Evolutionary conservation across 345 rosid species (phyloP).

Genomic region (Populus deltoides): DNA sequence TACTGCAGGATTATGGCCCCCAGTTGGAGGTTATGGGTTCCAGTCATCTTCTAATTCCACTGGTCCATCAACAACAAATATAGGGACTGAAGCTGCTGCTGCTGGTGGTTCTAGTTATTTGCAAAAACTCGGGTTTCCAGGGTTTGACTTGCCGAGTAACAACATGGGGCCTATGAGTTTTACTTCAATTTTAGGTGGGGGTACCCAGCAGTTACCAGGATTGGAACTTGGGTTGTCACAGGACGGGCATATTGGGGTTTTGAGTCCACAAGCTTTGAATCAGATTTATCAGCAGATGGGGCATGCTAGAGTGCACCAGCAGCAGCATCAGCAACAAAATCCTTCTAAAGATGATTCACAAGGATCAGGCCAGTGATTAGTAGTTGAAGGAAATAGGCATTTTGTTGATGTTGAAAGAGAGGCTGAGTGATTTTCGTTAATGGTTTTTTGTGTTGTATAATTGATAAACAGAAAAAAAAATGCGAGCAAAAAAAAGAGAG

Average conservation of each 20-base stretch:
- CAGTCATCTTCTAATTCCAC: slow-evolving; percentile 40
- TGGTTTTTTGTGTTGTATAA: slow-evolving; percentile 48
- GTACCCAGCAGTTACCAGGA: slow-evolving; percentile 70
- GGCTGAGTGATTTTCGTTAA: slow-evolving; percentile 31
- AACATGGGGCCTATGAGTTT: slow-evolving; percentile 74
- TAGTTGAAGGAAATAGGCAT: slow-evolving; percentile 21
- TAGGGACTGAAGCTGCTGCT: slow-evolving; percentile 39
- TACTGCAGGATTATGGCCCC: slow-evolving; percentile 72
- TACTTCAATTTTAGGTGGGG: slow-evolving; percentile 62
- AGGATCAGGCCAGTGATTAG: slow-evolving; percentile 70
- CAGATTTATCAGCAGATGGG: slow-evolving; percentile 95
- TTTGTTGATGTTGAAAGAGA: slow-evolving; percentile 32
- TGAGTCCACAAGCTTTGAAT: slow-evolving; percentile 67
- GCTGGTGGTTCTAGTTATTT: slow-evolving; percentile 36
- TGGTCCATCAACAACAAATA: slow-evolving; percentile 42
- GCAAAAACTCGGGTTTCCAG: slow-evolving; percentile 69
- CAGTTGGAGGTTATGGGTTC: slow-evolving; percentile 62
- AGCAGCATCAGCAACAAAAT: slow-evolving; percentile 50
- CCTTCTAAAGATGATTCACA: slow-evolving; percentile 78
- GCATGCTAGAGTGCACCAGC: slow-evolving; percentile 55
- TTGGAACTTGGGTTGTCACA: slow-evolving; percentile 92
- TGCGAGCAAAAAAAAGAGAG: slow-evolving; percentile 27
- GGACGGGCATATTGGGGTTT: slow-evolving; percentile 81
- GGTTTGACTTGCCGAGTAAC: slow-evolving; percentile 65
- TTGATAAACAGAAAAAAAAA: slow-evolving; percentile 16